Evolutionary conservation across 176 grass and related monocot genomes (phyloP).

Genomic region (Avena sativa): DNA sequence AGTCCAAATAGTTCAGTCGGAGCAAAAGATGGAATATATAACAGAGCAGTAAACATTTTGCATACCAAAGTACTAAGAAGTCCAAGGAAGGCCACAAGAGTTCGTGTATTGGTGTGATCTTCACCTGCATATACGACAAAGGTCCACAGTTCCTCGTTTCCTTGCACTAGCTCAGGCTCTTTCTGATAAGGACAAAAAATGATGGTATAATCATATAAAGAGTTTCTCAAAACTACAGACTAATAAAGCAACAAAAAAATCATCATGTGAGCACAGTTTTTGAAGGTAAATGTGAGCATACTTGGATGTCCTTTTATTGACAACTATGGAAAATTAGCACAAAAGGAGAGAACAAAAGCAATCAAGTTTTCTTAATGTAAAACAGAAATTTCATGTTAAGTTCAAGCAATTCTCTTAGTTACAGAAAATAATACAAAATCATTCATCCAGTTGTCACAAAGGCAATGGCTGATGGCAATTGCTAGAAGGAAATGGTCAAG

Average conservation of each 20-base stretch:
- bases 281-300: conserved; percentile 1
- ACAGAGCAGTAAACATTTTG: conserved; percentile 30
- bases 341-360: conserved; percentile 16
- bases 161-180: conserved; percentile 87
- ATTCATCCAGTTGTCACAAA: conserved; percentile 17
- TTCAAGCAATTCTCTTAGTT: neutral
- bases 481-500: conserved; percentile 23
- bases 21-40: conserved; percentile 38
- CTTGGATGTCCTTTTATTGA: conserved; percentile 18
- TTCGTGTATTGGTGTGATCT: conserved; percentile 90
- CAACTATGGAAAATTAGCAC: conserved; percentile 7
- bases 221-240: conserved; percentile 29
- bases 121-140: conserved; percentile 89
- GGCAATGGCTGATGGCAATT: neutral
- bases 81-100: conserved; percentile 89
- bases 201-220: neutral
- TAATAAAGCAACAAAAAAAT: conserved; percentile 33
- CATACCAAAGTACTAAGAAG: conserved; percentile 93
- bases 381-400: neutral
- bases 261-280: neutral
- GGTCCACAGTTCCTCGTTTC: conserved; percentile 89
- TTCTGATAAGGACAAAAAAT: conserved; percentile 69
- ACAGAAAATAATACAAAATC: conserved; percentile 2
- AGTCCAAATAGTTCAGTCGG: conserved; percentile 37
- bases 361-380: neutral